A percentile compares a stretch with the other conserved stretches of the same genome.
Evolutionary conservation across 768 basidiomycete genomes (phyloP).

Genomic region (Lentinula guzmanii): DNA sequence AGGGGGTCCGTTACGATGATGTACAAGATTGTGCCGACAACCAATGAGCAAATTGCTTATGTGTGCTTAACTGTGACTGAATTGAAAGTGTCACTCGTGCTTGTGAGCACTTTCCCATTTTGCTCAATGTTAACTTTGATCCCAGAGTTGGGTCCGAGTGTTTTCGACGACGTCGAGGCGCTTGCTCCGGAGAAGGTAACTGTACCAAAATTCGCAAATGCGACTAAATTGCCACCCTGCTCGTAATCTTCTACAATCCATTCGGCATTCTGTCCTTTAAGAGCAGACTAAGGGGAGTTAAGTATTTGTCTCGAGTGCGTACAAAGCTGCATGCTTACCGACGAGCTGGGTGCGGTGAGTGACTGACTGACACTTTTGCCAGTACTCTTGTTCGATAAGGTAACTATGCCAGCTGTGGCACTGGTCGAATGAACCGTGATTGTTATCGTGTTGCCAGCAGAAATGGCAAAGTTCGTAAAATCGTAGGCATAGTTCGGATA

Average conservation of each 20-base stretch:
- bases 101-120: background rate
- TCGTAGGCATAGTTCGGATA: background rate
- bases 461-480: background rate
- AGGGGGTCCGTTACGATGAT: too few species aligned
- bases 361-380: background rate
- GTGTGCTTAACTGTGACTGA: too few species aligned
- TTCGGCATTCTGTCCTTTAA: background rate
- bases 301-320: too few species aligned
- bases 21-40: too few species aligned
- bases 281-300: background rate
- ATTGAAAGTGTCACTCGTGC: background rate
- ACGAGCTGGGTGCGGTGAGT: background rate
- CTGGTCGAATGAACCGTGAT: background rate
- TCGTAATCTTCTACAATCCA: background rate
- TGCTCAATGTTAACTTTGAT: background rate
- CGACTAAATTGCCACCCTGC: background rate
- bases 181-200: background rate
- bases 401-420: background rate
- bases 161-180: background rate
- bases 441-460: background rate
- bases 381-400: background rate
- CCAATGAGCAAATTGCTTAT: too few species aligned
- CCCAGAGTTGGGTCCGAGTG: background rate
- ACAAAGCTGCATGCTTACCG: too few species aligned
- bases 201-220: background rate